A percentile compares a stretch with the other conserved stretches of the same genome.
Conservation (phyloP, 1,284 basidiomycete genomes). For the Moniliella sp. region DNA sequence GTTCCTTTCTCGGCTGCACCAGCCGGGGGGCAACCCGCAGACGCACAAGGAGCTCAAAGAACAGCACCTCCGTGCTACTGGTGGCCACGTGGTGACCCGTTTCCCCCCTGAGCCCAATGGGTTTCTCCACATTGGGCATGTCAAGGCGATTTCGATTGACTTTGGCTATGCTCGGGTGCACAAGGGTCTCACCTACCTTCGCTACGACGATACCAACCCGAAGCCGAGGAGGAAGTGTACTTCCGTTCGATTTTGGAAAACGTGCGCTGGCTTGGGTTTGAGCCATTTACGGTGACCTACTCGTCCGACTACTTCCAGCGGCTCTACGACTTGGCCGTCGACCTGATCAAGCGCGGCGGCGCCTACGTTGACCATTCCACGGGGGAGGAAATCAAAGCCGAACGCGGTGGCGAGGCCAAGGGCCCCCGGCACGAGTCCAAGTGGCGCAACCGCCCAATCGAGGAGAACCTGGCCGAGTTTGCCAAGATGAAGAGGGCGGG, state of each 20-base stretch:
- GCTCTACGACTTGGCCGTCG: conserved; percentile 70
- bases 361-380: conserved; percentile 88
- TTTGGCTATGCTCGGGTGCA: conserved; percentile 90
- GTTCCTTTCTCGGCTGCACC: conserved; percentile 77
- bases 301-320: conserved; percentile 88
- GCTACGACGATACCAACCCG: conserved; percentile 98
- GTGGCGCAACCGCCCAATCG: conserved; percentile 60
- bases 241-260: conserved; percentile 91
- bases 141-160: conserved; percentile 92
- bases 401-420: conserved; percentile 59
- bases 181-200: conserved; percentile 69
- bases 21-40: conserved; percentile 82
- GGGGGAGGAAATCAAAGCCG: conserved; percentile 76
- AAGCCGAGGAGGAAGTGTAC: conserved; percentile 83
- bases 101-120: conserved; percentile 98
- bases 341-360: conserved; percentile 69
- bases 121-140: conserved; percentile 79
- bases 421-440: conserved; percentile 65
- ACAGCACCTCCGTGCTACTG: conserved; percentile 58
- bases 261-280: conserved; percentile 86
- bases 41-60: conserved; percentile 55
- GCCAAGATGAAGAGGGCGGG: conserved; percentile 76
- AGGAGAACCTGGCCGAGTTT: conserved; percentile 70
- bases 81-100: conserved; percentile 70
- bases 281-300: conserved; percentile 97